Evolutionary conservation across 768 basidiomycete genomes (phyloP).

Genomic region (Lactarius sanguifluus): DNA sequence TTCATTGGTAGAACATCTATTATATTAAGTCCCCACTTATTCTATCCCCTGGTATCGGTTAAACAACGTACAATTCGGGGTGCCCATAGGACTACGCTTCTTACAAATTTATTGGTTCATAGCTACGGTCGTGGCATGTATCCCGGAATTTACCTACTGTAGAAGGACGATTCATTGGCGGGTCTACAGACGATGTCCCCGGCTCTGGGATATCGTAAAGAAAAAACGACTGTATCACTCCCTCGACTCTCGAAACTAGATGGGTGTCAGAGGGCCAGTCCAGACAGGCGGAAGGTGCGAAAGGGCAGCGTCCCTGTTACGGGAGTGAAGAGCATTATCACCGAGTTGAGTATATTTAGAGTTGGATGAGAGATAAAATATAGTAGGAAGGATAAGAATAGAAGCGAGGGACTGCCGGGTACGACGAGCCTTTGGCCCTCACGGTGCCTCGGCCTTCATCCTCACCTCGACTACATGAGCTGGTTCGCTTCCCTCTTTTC

Average conservation of each 20-base stretch:
- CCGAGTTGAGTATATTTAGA: background rate
- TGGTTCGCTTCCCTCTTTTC: slow-evolving; percentile 72
- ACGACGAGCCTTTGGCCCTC: background rate
- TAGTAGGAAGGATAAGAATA: background rate
- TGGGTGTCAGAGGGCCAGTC: background rate
- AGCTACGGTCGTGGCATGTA: too few species aligned
- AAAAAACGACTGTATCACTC: background rate
- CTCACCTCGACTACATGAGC: slow-evolving; percentile 53
- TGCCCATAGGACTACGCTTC: too few species aligned
- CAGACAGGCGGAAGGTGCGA: background rate
- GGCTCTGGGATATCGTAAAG: background rate
- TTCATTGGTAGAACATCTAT: too few species aligned
- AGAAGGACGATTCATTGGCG: too few species aligned
- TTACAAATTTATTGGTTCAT: too few species aligned
- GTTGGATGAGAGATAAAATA: background rate
- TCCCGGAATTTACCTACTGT: too few species aligned
- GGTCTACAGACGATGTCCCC: background rate
- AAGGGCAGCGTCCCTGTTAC: background rate
- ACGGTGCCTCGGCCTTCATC: slow-evolving; percentile 3
- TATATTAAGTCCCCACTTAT: too few species aligned
- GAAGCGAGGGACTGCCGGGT: background rate
- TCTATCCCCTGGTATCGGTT: too few species aligned
- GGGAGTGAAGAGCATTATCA: background rate
- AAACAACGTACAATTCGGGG: too few species aligned
- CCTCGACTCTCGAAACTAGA: background rate